Base-by-base conservation (phyloP, 768 basidiomycete species). In the Lentinus brumalis region DNA sequence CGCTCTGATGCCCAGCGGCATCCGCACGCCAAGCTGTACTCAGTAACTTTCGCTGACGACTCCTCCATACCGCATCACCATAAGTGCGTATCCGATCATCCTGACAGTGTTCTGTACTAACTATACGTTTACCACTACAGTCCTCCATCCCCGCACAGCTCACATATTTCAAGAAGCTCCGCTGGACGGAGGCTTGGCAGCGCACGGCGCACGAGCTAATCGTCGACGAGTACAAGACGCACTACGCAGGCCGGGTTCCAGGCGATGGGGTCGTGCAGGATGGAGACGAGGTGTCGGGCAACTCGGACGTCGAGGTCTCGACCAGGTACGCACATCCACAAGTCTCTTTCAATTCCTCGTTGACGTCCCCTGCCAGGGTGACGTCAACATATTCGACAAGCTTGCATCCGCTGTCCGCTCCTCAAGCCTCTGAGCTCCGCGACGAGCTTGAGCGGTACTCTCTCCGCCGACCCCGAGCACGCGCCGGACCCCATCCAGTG, bases 361-460 rank as follows among this genome's bases (percentile, higher is more conserved):
- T 8, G 6, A 11, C 6, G 2, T 45, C 6, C 8, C n/a, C 14
- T n/a, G 44, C 16, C 16, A 45, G n/a, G n/a, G n/a, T n/a, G 29
- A 14, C 5, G n/a, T 39, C 26, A 76, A 75, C 62, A 73, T 75
- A 0, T 76, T 76, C 50, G 70, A 76, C 52, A 40, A 60, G 5
- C 64, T 76, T 3, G 67, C 62, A 1, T 50, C 61, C 3, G n/a
- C 66, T 70, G 30, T 38, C 14, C 53, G 9, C 44, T n/a, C 44
- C 44, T 9, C 6, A 56, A 31, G 42, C 31, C 5, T 31, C 61
- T 4, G 69, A 71, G 8, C 29, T 65, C 3, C 44, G 51, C 47
- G 69, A 66, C 26, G 71, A 78, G 35, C 67, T 77, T 14, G 66
- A 69, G 31, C 53, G 56, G 2, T 75, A 74, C 61, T n/a, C 71